Conservation (phyloP, 176 grass and related monocot genomes). For the Avena atlantica region DNA sequence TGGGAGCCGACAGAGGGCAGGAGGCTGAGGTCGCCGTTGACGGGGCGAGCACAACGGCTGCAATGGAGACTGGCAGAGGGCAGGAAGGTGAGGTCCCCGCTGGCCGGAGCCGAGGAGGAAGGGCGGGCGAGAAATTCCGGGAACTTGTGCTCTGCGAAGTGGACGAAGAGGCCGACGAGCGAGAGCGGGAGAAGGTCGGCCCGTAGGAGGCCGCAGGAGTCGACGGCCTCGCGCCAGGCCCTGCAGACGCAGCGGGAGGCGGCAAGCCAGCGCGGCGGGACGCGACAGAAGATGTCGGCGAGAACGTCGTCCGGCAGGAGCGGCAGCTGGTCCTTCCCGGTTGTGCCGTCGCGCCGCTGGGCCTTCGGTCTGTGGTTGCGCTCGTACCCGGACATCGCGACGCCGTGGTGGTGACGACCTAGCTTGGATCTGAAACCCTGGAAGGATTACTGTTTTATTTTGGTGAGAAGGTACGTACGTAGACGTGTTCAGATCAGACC, state of each 20-base stretch:
- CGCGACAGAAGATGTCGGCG: background rate
- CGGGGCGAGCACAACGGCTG: background rate
- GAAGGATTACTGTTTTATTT: too few species aligned
- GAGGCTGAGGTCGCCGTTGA: background rate
- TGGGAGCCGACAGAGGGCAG: background rate
- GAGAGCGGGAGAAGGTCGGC: background rate
- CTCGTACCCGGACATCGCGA: background rate
- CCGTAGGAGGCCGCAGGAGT: background rate
- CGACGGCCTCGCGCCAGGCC: background rate
- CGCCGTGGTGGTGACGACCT: too few species aligned
- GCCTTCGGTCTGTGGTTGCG: too few species aligned
- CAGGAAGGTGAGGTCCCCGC: background rate
- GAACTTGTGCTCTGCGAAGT: background rate
- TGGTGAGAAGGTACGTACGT: too few species aligned
- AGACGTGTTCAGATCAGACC: too few species aligned
- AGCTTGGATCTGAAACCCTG: too few species aligned
- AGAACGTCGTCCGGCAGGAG: background rate
- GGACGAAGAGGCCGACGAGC: background rate
- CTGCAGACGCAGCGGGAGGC: background rate
- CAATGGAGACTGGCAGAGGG: background rate
- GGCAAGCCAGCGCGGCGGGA: background rate
- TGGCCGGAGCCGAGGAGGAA: background rate
- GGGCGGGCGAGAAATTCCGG: background rate
- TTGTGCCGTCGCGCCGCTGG: too few species aligned
- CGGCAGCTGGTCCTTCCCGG: background rate